phyloP scores from a whole-genome alignment of 1,284 basidiomycete genomes.

The Phylloboletellus chloephorus region DNA sequence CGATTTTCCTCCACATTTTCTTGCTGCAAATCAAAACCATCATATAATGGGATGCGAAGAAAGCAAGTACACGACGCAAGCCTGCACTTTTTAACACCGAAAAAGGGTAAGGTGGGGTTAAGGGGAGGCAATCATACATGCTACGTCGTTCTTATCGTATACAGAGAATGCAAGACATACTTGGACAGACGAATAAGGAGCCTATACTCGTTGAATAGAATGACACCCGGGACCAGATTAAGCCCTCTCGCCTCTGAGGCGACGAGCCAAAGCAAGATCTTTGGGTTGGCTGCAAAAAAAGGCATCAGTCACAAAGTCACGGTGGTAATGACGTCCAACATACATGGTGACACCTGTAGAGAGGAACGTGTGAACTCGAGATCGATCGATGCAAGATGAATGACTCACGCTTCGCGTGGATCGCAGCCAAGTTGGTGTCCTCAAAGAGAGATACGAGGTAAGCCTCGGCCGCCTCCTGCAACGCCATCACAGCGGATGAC shows the following conservation, averaged over 20 bases:
- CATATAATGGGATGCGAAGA: constrained; percentile 3
- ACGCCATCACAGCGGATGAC: constrained; percentile 91
- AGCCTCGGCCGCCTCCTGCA: constrained; percentile 95
- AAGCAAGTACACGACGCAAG: constrained; percentile 6
- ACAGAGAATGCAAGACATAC: constrained; percentile 15
- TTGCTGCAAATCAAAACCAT: constrained; percentile 3
- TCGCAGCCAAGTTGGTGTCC: constrained; percentile 89
- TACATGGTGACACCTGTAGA: constrained; percentile 65
- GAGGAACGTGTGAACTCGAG: constrained; percentile 6
- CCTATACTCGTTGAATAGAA: constrained; percentile 3
- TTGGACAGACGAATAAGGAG: constrained; percentile 12
- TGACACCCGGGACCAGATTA: constrained; percentile 31
- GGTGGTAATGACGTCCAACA: constrained; percentile 17
- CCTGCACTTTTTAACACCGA: constrained; percentile 9
- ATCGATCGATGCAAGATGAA: not conserved
- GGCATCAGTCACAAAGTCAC: constrained; percentile 9
- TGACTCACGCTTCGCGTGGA: constrained; percentile 79
- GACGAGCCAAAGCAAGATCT: constrained; percentile 85
- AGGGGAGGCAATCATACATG: constrained; percentile 26
- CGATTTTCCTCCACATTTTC: constrained; percentile 23
- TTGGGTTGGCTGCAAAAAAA: constrained; percentile 60
- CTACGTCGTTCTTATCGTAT: constrained; percentile 30
- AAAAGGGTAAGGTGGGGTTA: constrained; percentile 3
- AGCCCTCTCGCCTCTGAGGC: constrained; percentile 85
- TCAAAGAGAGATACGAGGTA: constrained; percentile 96